phyloP scores from a whole-genome alignment of 805 yeast genomes.

The Wickerhamiella slavikovae region DNA sequence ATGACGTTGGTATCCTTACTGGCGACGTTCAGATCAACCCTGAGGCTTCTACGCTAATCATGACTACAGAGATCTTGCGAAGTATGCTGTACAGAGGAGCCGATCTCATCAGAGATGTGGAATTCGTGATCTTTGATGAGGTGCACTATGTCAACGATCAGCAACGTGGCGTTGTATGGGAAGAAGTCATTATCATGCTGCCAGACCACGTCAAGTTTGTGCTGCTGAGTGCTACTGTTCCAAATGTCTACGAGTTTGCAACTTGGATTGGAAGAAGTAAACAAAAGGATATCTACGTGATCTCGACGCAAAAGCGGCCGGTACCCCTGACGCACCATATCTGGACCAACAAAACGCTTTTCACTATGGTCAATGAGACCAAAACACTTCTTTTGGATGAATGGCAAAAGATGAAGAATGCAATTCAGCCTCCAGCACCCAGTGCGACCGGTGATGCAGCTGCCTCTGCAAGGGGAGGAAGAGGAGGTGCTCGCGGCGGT shows the following conservation, averaged over 20 bases:
- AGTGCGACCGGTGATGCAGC: slow-evolving; percentile 16
- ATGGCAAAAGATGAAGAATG: slow-evolving; percentile 18
- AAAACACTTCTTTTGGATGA: slow-evolving; percentile 48
- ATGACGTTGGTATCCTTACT: slow-evolving; percentile 83
- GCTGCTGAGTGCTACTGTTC: slow-evolving; percentile 87
- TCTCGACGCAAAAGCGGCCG: slow-evolving; percentile 90
- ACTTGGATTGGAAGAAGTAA: slow-evolving; percentile 97
- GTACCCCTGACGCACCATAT: slow-evolving; percentile 77
- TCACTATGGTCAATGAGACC: slow-evolving; percentile 53
- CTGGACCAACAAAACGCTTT: slow-evolving; percentile 60
- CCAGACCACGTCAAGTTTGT: slow-evolving; percentile 93
- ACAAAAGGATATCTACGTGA: slow-evolving; percentile 86
- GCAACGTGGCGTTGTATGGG: slow-evolving; percentile 98
- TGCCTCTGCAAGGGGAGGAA: slow-evolving; percentile 16
- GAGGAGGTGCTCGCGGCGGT: slow-evolving; percentile 15
- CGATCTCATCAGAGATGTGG: slow-evolving; percentile 88
- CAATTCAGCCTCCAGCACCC: background rate
- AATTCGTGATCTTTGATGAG: slow-evolving; percentile 92
- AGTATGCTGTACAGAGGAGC: slow-evolving; percentile 95
- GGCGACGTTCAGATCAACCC: slow-evolving; percentile 97
- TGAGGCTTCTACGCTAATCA: slow-evolving; percentile 84
- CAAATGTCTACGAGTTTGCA: slow-evolving; percentile 96
- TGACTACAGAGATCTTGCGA: slow-evolving; percentile 93
- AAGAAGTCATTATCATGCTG: slow-evolving; percentile 91
- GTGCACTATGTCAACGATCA: slow-evolving; percentile 95